These are phyloP conservation scores for Jamesozyma spencerorum DNA, from an alignment of 805 yeast species.

Conservation along the genomic window DNA sequence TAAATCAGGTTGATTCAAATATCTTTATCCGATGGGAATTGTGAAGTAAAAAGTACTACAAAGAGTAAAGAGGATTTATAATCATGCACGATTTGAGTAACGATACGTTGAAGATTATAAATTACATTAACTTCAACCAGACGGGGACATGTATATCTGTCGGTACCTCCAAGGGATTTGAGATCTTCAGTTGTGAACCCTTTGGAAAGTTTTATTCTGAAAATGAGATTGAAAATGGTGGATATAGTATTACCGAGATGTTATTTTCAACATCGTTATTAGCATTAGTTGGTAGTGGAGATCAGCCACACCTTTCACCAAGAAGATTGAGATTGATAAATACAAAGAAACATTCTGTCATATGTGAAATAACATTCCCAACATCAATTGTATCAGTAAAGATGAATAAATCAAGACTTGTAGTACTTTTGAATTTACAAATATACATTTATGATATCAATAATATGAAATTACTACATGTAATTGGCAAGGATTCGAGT, in stretches of 20 bases:
- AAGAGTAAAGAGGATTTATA: too few relatives aligned
- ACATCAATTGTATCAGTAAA: conserved; percentile 50
- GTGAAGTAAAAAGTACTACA: too few relatives aligned
- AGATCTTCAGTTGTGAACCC: conserved; percentile 62
- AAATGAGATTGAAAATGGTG: conserved; percentile 30
- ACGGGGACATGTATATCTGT: conserved; percentile 62
- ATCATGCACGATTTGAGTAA: not conserved
- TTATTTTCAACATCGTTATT: conserved; percentile 58
- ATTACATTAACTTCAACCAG: conserved; percentile 60
- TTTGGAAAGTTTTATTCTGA: conserved; percentile 44
- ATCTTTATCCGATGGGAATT: too few relatives aligned
- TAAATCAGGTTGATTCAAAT: not conserved
- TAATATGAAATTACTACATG: conserved; percentile 52
- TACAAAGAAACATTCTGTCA: conserved; percentile 49
- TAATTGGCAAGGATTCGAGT: conserved; percentile 1
- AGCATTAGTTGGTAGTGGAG: conserved; percentile 64
- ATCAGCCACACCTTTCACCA: conserved; percentile 60
- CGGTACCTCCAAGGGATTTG: conserved; percentile 54
- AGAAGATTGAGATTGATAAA: conserved; percentile 73
- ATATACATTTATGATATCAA: conserved; percentile 64
- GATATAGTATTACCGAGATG: conserved; percentile 64
- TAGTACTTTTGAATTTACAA: conserved; percentile 54
- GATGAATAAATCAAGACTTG: conserved; percentile 54
- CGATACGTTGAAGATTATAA: conserved; percentile 21
- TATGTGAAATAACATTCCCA: conserved; percentile 66